These are phyloP conservation scores for Termitomyces sp. DNA, from an alignment of 768 basidiomycete genomes.

Conservation along the genomic window DNA sequence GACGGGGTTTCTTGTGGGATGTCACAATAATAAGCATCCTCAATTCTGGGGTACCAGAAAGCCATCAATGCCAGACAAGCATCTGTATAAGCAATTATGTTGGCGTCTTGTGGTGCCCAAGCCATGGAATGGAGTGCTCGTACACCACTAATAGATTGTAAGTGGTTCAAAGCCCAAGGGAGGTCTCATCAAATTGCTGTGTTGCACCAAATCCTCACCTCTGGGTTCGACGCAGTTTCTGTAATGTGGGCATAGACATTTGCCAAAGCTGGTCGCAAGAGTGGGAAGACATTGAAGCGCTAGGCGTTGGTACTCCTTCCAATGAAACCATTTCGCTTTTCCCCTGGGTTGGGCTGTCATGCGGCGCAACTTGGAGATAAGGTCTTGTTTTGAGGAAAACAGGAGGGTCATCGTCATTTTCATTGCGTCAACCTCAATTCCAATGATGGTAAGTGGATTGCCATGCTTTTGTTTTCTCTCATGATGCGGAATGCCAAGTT, in stretches of 20 bases:
- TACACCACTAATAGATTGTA: constrained; percentile 16
- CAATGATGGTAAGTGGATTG: constrained; percentile 28
- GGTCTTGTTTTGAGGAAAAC: constrained; percentile 20
- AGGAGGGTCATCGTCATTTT: constrained; percentile 19
- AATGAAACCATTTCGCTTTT: background rate
- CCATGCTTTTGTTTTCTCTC: background rate
- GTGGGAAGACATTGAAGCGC: constrained; percentile 35
- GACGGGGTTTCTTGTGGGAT: background rate
- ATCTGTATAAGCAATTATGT: constrained; percentile 18
- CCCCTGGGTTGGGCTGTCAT: constrained; percentile 20
- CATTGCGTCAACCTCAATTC: constrained; percentile 32
- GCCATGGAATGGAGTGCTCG: constrained; percentile 14
- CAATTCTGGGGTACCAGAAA: constrained; percentile 18
- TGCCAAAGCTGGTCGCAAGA: constrained; percentile 28
- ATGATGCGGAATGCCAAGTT: background rate
- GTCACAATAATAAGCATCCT: constrained; percentile 11
- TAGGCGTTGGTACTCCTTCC: constrained; percentile 20
- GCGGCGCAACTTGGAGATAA: constrained; percentile 20
- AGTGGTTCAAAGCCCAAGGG: constrained; percentile 24
- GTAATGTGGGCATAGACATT: constrained; percentile 28
- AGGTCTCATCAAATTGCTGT: constrained; percentile 18
- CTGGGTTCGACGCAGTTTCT: background rate
- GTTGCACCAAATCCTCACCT: constrained; percentile 22
- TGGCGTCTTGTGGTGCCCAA: constrained; percentile 14
- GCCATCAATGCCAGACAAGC: constrained; percentile 18